A percentile compares a stretch with the other conserved stretches of the same genome.
Conservation (phyloP, 1,284 basidiomycete species). For the Sanghuangporus weigelae region DNA sequence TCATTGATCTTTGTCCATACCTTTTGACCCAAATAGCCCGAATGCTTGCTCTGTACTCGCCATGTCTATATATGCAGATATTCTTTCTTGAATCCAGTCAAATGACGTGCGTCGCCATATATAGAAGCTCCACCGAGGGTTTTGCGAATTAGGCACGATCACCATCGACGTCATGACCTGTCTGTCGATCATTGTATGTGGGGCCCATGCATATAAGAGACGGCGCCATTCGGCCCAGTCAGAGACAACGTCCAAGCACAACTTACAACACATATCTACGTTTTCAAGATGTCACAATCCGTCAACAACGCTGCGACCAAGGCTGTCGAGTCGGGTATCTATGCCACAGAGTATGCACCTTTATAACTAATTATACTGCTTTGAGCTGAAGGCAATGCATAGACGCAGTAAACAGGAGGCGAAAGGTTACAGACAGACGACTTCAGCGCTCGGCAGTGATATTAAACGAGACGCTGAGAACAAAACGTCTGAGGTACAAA, state of each 20-base stretch:
- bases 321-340: slow-evolving; percentile 18
- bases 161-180: background rate
- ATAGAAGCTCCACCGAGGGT: too few species aligned
- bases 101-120: too few species aligned
- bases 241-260: background rate
- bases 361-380: background rate
- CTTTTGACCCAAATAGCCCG: too few species aligned
- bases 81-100: too few species aligned
- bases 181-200: background rate
- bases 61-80: too few species aligned
- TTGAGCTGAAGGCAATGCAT: background rate
- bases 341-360: slow-evolving; percentile 17
- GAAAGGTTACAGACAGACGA: background rate
- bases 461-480: slow-evolving; percentile 16
- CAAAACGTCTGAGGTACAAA: slow-evolving; percentile 17
- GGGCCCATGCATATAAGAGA: too few species aligned
- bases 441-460: background rate
- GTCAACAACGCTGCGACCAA: slow-evolving; percentile 16
- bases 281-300: slow-evolving; percentile 14
- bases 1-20: too few species aligned
- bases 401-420: slow-evolving; percentile 9
- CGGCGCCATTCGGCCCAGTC: background rate
- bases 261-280: background rate
- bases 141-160: too few species aligned
- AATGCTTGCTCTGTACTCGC: too few species aligned